Base-by-base conservation (phyloP, 768 basidiomycete genomes). In the Russula compacta region DNA sequence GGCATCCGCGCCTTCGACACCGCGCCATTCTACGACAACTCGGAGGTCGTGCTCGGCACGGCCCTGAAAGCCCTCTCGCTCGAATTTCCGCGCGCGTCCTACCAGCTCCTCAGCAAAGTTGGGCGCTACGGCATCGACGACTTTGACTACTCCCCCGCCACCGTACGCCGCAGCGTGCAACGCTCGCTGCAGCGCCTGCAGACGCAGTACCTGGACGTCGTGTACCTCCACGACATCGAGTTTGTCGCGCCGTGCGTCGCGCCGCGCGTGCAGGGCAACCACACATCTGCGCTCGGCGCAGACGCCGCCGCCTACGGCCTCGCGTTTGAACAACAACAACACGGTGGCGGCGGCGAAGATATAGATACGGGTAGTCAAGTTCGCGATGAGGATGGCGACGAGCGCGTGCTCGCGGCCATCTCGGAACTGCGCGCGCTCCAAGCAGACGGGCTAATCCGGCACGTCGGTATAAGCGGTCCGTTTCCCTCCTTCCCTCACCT, bases 161-260 rank as follows among this genome's bases (percentile, higher is more conserved):
- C 79, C 39, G 81, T 95, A 56, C 82, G 86, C 17, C 75, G 78
- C 21, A 86, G 85, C 63, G 80, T 95, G 17, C 71, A 76, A 51
- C 81, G 81, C 59, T 89, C 87, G 67, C 74, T 92, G 36, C 72
- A 76, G 46, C 82, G 90, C 21, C 68, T 94, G 59, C 80, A 85
- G 53, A 93, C 92, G 11, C 72, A 77, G 60, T 92, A 93, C 69
- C 77, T 95, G 39, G 92, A 95, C 66, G 75, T 77, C 0, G 88
- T 92, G 0, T 92, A 88, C 69, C 73, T 92, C 35, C 92, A 95
- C 68, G 92, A 95, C 69, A 81, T 89, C 51, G 92, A 94, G 74
- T 90, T 84, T 65, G 81, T 93, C 12, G 79, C 79, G 43, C 78
- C 82, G 3, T 70, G 73, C 40, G 74, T 85, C 44, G 67, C 74